Percentiles rank a stretch among this genome's conserved stretches.
phyloP scores from a whole-genome alignment of 2,329 filamentous ascomycete species.

The Aspergillus glaucus region DNA sequence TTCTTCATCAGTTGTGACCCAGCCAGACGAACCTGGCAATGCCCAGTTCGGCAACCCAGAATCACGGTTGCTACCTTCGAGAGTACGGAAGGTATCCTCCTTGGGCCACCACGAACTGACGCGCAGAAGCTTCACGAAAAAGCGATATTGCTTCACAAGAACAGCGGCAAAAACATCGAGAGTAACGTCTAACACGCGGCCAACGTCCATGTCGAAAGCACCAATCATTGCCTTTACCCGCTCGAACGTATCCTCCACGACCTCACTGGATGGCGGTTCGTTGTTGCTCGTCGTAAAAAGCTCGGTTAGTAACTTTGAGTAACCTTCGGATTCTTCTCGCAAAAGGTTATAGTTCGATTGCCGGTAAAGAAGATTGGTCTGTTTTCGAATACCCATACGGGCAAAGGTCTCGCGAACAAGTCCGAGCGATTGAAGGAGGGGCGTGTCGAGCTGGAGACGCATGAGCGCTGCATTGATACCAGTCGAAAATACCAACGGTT shows the following conservation, averaged over 20 bases:
- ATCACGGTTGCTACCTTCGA: constrained; percentile 30
- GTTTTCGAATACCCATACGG: constrained; percentile 76
- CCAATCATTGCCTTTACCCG: constrained; percentile 91
- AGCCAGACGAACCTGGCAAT: constrained; percentile 61
- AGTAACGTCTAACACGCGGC: constrained; percentile 86
- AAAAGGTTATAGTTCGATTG: constrained; percentile 96
- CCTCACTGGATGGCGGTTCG: constrained; percentile 65
- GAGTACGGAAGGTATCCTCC: constrained; percentile 46
- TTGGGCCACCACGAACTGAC: constrained; percentile 96
- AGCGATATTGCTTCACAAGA: constrained; percentile 84
- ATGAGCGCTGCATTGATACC: constrained; percentile 65
- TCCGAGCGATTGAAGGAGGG: constrained; percentile 66
- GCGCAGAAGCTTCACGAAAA: constrained; percentile 88
- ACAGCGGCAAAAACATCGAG: constrained; percentile 92
- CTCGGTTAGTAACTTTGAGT: constrained; percentile 92
- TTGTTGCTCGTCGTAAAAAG: constrained; percentile 81
- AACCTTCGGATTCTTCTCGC: constrained; percentile 92
- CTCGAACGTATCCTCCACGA: constrained; percentile 81
- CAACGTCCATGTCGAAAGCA: constrained; percentile 94
- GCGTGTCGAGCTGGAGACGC: constrained; percentile 75
- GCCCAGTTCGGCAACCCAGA: constrained; percentile 79
- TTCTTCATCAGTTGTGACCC: constrained; percentile 62
- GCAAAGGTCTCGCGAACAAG: constrained; percentile 81
- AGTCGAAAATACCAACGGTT: constrained; percentile 64
- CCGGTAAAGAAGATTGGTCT: constrained; percentile 87